phyloP scores from a whole-genome alignment of 345 rosid species.

The Melastoma malabathricum region DNA sequence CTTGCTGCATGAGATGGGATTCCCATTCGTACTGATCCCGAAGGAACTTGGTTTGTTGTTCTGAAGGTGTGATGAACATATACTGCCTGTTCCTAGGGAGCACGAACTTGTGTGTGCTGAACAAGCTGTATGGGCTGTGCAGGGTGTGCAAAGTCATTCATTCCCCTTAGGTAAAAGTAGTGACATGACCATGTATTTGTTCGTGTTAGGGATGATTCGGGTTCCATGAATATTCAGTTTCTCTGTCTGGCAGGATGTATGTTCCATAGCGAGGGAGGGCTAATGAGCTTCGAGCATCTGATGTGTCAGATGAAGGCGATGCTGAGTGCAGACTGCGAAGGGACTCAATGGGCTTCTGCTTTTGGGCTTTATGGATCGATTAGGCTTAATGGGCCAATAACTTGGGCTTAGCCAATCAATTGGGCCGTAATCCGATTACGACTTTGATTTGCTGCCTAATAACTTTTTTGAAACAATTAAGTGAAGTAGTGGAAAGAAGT shows the following conservation, averaged over 20 bases:
- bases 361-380: no score
- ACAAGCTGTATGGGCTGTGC: constrained; percentile 60
- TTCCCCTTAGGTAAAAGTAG: constrained; percentile 42
- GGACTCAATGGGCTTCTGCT: constrained; percentile 4
- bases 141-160: constrained; percentile 91
- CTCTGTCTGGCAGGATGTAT: constrained; percentile 39
- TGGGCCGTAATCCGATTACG: no score
- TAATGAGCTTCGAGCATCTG: constrained; percentile 91
- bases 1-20: not conserved
- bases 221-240: not conserved
- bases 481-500: no score
- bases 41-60: constrained; percentile 21
- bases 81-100: constrained; percentile 67
- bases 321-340: constrained; percentile 87
- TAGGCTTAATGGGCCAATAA: no score
- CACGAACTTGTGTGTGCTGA: constrained; percentile 44
- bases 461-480: no score
- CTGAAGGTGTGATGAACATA: constrained; percentile 68
- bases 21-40: not conserved
- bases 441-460: no score
- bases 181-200: not conserved
- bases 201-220: not conserved
- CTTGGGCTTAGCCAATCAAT: no score
- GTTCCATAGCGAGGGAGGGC: constrained; percentile 66
- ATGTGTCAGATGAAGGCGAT: constrained; percentile 63